These are phyloP conservation scores for Arxiozyma slooffiae DNA, from an alignment of 1,139 yeast species.

Conservation along the genomic window DNA sequence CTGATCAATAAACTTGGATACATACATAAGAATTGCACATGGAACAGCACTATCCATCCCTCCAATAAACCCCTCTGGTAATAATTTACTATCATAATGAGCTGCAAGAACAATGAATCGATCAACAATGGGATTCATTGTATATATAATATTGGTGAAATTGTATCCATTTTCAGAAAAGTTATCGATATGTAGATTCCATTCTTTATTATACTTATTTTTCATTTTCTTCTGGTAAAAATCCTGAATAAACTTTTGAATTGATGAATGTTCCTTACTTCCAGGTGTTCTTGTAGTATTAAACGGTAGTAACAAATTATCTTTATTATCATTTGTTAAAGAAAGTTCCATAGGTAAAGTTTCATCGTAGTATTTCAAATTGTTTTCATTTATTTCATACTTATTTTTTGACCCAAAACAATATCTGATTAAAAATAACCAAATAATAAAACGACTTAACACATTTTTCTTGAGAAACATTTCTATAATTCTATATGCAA, in stretches of 20 bases:
- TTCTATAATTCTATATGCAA: neutral
- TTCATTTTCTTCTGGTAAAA: constrained; percentile 23
- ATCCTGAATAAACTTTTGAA: constrained; percentile 33
- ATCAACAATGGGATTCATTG: constrained; percentile 21
- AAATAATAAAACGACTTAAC: neutral
- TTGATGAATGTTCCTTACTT: constrained; percentile 33
- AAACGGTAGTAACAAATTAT: constrained; percentile 25
- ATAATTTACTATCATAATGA: constrained; percentile 44
- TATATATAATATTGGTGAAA: constrained; percentile 41
- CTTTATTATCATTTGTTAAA: constrained; percentile 2
- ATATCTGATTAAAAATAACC: neutral
- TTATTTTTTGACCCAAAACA: neutral
- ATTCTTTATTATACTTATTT: constrained; percentile 14
- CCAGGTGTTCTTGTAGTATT: constrained; percentile 39
- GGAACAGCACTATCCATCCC: constrained; percentile 53
- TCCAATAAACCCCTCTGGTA: constrained; percentile 47
- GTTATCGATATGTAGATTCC: constrained; percentile 36
- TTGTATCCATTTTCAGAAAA: constrained; percentile 34
- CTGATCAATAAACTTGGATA: constrained; percentile 32
- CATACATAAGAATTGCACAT: constrained; percentile 41
- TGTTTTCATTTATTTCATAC: constrained; percentile 1
- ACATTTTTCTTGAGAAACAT: neutral
- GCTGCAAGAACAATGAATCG: constrained; percentile 40
- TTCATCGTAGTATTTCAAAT: constrained; percentile 1
- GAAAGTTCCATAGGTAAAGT: constrained; percentile 8